Evolutionary conservation across 805 yeast genomes (phyloP).

Genomic region (Lipomyces yamanashiensis): DNA sequence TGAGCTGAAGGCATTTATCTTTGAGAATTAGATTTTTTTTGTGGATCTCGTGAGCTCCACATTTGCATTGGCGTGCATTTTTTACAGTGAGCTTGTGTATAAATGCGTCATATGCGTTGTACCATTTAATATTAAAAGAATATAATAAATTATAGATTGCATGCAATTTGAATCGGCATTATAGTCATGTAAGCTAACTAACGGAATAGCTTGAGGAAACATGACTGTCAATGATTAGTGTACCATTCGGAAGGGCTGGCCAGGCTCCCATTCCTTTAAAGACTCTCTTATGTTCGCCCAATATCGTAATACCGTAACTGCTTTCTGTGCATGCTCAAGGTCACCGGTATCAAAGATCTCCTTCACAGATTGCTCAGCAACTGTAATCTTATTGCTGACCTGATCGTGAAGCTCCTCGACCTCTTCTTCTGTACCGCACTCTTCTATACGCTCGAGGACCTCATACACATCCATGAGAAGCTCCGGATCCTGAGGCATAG

Average conservation of each 20-base stretch:
- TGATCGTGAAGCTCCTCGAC: constrained; percentile 56
- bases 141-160: neutral
- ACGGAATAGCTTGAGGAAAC: too few species aligned
- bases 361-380: constrained; percentile 53
- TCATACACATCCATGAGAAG: constrained; percentile 79
- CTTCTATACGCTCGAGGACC: constrained; percentile 80
- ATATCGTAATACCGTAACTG: constrained; percentile 75
- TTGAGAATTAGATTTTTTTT: constrained; percentile 44
- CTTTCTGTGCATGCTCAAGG: constrained; percentile 63
- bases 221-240: constrained; percentile 20
- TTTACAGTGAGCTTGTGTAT: too few species aligned
- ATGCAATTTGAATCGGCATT: neutral
- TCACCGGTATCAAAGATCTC: constrained; percentile 54
- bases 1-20: constrained; percentile 78
- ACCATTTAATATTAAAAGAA: too few species aligned
- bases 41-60: neutral
- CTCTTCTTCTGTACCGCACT: constrained; percentile 63
- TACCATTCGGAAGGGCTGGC: constrained; percentile 36
- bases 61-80: too few species aligned
- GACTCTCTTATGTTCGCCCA: constrained; percentile 80
- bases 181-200: neutral
- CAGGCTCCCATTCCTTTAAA: constrained; percentile 54
- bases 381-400: constrained; percentile 61
- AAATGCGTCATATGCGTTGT: too few species aligned
- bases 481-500: constrained; percentile 54